phyloP scores from a whole-genome alignment of 169 alveolate species.

The Eimeria sp. region DNA sequence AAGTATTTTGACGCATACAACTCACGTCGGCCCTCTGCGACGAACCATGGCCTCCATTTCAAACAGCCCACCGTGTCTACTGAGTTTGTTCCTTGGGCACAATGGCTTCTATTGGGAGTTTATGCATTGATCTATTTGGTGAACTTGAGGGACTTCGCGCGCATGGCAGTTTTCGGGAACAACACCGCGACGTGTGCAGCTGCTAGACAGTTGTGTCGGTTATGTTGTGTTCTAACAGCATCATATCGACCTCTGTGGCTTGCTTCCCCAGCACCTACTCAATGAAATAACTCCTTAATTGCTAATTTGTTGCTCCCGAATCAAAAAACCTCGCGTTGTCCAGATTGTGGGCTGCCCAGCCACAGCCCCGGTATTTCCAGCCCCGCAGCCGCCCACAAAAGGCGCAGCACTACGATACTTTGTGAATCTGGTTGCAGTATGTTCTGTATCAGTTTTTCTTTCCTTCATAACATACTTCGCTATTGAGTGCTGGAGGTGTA shows the following conservation, averaged over 20 bases:
- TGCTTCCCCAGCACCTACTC: neutral
- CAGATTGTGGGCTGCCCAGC: constrained; percentile 27
- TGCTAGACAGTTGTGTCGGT: neutral
- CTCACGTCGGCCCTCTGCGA: neutral
- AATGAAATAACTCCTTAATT: neutral
- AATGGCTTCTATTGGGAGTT: neutral
- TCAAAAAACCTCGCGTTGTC: neutral
- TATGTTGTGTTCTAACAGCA: neutral
- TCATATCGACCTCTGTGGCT: neutral
- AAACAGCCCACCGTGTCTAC: neutral
- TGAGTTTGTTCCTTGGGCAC: neutral
- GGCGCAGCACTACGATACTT: constrained; percentile 44
- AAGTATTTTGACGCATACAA: neutral
- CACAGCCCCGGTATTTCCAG: constrained; percentile 55
- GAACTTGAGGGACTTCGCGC: neutral
- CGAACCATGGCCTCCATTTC: neutral
- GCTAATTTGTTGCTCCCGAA: neutral
- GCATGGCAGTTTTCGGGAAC: neutral
- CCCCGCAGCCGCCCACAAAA: constrained; percentile 73
- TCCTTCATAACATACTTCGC: neutral
- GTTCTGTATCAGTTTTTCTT: neutral
- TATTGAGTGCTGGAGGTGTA: constrained; percentile 4
- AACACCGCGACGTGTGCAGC: constrained; percentile 3
- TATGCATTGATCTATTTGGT: neutral
- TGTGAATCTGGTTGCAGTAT: neutral